Evolutionary conservation across 139 green algal genomes (phyloP).

Genomic region (Chlorella vulgaris): DNA sequence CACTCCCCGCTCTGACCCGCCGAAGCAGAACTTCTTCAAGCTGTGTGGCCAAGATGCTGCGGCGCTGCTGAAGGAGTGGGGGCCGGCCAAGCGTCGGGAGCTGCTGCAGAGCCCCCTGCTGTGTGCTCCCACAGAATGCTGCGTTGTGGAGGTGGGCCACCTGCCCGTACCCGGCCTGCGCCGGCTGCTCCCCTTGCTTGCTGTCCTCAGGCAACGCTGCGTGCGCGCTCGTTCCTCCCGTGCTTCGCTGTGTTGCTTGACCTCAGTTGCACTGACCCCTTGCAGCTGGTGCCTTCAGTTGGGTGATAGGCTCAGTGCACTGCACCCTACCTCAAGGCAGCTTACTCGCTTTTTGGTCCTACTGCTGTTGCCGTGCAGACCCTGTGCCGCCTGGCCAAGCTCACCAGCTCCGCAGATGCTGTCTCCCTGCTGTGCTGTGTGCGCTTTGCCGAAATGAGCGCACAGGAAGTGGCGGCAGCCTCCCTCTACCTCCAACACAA

Average conservation of each 20-base stretch:
- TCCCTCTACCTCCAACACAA: constrained; percentile 19
- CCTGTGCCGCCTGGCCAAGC: constrained; percentile 26
- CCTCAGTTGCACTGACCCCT: too few species aligned
- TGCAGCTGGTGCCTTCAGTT: too few species aligned
- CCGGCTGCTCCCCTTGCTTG: too few species aligned
- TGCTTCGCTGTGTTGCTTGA: too few species aligned
- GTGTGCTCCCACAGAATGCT: constrained; percentile 18
- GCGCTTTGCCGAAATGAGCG: not conserved
- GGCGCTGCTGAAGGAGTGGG: constrained; percentile 10
- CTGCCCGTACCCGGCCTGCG: too few species aligned
- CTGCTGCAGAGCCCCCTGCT: not conserved
- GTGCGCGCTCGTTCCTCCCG: too few species aligned
- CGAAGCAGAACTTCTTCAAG: constrained; percentile 10
- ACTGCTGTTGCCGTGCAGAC: too few species aligned
- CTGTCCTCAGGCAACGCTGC: too few species aligned
- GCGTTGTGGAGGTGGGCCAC: constrained; percentile 7
- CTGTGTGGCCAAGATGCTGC: constrained; percentile 10
- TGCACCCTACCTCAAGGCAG: too few species aligned
- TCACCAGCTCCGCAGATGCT: constrained; percentile 16
- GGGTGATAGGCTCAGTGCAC: too few species aligned
- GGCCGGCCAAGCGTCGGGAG: constrained; percentile 3
- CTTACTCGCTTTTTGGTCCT: too few species aligned
- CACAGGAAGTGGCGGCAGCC: not conserved
- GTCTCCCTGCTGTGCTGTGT: constrained; percentile 9
- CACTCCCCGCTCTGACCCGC: not conserved